Percentiles rank a stretch among this genome's conserved stretches.
These are phyloP conservation scores for Arthrobotrys sphaeroides DNA, from an alignment of 2,329 filamentous ascomycete species.

Conservation along the genomic window DNA sequence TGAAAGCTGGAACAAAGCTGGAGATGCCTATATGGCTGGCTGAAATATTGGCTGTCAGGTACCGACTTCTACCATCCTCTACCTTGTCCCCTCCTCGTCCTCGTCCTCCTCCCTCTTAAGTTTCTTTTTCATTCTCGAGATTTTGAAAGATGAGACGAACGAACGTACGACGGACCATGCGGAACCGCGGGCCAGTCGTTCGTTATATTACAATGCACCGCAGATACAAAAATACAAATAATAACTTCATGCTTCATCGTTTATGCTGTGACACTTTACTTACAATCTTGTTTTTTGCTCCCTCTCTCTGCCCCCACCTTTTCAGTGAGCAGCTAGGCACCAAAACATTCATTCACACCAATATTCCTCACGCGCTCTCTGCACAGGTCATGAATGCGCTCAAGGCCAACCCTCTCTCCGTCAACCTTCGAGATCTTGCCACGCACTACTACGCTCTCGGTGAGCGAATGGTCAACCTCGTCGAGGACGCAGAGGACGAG, in stretches of 20 bases:
- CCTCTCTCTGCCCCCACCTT: neutral
- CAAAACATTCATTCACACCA: slow-evolving; percentile 78
- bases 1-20: slow-evolving; percentile 82
- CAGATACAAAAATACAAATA: neutral
- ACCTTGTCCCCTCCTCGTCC: neutral
- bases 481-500: slow-evolving; percentile 81
- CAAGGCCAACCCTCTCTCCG: slow-evolving; percentile 85
- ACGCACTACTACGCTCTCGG: slow-evolving; percentile 89
- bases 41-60: slow-evolving; percentile 82
- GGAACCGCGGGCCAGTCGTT: neutral
- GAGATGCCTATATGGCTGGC: slow-evolving; percentile 92
- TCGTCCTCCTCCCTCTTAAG: slow-evolving; percentile 58
- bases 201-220: neutral
- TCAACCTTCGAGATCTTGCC: slow-evolving; percentile 83
- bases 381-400: slow-evolving; percentile 85
- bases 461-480: slow-evolving; percentile 85
- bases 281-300: neutral
- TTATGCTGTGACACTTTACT: slow-evolving; percentile 11
- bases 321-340: slow-evolving; percentile 60
- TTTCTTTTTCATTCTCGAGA: slow-evolving; percentile 12
- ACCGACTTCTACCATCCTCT: neutral
- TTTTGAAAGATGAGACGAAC: slow-evolving; percentile 38
- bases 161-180: neutral
- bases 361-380: slow-evolving; percentile 77
- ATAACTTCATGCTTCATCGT: neutral